Conservation (phyloP, 2,329 filamentous ascomycete species). For the Pseudogymnoascus sp. region DNA sequence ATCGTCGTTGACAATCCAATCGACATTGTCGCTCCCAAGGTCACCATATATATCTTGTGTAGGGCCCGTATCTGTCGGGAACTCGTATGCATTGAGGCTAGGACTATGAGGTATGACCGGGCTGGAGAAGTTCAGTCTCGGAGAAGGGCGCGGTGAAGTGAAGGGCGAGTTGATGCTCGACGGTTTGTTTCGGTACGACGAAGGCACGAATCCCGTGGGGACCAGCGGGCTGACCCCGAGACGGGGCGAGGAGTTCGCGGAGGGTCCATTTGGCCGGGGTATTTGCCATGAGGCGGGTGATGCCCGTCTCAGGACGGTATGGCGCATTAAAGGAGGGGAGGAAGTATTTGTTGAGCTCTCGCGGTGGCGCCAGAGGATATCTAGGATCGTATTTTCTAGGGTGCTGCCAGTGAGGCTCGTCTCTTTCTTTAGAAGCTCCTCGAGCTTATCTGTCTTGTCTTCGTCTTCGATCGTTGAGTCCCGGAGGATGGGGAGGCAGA, state of each 20-base stretch:
- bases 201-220: constrained; percentile 74
- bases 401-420: constrained; percentile 66
- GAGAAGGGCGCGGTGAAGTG: constrained; percentile 86
- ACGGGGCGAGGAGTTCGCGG: constrained; percentile 73
- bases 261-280: constrained; percentile 63
- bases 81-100: constrained; percentile 89
- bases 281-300: constrained; percentile 92
- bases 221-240: constrained; percentile 75
- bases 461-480: constrained; percentile 80
- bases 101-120: constrained; percentile 91
- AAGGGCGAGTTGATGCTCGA: constrained; percentile 74
- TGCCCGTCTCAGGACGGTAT: constrained; percentile 80
- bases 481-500: constrained; percentile 82
- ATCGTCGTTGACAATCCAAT: constrained; percentile 90
- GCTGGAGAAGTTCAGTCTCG: constrained; percentile 79
- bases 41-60: constrained; percentile 84
- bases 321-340: constrained; percentile 77
- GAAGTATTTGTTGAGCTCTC: constrained; percentile 55
- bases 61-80: constrained; percentile 71
- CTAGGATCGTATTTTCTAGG: constrained; percentile 83
- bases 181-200: constrained; percentile 67
- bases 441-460: constrained; percentile 86
- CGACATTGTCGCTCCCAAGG: constrained; percentile 86
- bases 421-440: constrained; percentile 74
- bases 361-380: constrained; percentile 81